Evolutionary conservation across 2,329 filamentous ascomycete species (phyloP).

Genomic region (Metarhizium brunneum): DNA sequence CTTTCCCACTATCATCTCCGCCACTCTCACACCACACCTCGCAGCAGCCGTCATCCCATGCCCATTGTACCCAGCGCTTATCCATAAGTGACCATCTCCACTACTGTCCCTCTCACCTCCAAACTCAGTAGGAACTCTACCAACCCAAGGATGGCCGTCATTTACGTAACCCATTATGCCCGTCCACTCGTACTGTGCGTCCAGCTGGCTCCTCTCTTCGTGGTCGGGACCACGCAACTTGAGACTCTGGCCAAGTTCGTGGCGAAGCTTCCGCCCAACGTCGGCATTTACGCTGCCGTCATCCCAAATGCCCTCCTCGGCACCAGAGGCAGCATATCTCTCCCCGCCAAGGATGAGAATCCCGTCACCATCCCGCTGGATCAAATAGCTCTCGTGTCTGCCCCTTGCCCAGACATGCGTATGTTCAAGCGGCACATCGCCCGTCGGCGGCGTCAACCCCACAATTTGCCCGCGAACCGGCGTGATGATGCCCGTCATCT

Average conservation of each 20-base stretch:
- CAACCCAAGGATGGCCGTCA: conserved; percentile 63
- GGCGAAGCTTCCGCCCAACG: conserved; percentile 46
- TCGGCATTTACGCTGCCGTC: conserved; percentile 48
- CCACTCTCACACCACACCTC: conserved; percentile 54
- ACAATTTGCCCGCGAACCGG: conserved; percentile 69
- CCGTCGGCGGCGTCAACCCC: conserved; percentile 48
- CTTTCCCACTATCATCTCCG: conserved; percentile 44
- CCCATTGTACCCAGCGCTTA: conserved; percentile 60
- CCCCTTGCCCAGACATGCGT: conserved; percentile 53
- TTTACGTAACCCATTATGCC: conserved; percentile 71
- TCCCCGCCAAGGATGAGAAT: conserved; percentile 66
- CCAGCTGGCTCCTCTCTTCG: conserved; percentile 35
- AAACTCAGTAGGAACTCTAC: conserved; percentile 45
- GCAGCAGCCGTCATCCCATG: conserved; percentile 72
- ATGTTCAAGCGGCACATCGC: conserved; percentile 33
- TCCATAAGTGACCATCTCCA: conserved; percentile 39
- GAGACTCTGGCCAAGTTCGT: conserved; percentile 30
- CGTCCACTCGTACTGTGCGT: conserved; percentile 59
- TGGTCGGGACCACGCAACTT: conserved; percentile 26
- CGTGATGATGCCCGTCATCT: conserved; percentile 61
- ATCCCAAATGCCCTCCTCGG: conserved; percentile 43
- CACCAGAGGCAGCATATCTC: conserved; percentile 41
- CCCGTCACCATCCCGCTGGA: conserved; percentile 52
- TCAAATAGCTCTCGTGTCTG: conserved; percentile 59
- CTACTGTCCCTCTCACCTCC: conserved; percentile 31